phyloP scores from a whole-genome alignment of 192 early-diverging fungal genomes.

The Backusella tarrabulga region DNA sequence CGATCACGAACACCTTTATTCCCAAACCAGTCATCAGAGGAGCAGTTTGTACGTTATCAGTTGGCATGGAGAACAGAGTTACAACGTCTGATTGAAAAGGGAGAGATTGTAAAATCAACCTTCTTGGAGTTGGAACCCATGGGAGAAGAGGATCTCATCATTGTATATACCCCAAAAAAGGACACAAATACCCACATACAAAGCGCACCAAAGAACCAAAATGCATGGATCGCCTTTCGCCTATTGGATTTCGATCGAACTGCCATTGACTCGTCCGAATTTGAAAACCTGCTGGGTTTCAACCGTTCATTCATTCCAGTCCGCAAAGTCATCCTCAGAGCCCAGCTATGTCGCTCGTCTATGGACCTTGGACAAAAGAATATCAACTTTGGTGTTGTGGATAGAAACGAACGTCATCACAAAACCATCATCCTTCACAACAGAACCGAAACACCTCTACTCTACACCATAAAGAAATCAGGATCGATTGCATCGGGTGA shows the following conservation, averaged over 20 bases:
- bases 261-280: slow-evolving; percentile 73
- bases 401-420: slow-evolving; percentile 77
- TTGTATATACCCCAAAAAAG: slow-evolving; percentile 68
- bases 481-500: slow-evolving; percentile 94
- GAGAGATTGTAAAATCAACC: slow-evolving; percentile 59
- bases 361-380: slow-evolving; percentile 96
- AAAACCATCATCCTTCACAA: slow-evolving; percentile 90
- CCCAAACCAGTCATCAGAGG: slow-evolving; percentile 65
- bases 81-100: slow-evolving; percentile 63
- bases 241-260: slow-evolving; percentile 78
- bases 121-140: slow-evolving; percentile 63
- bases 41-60: slow-evolving; percentile 63
- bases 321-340: slow-evolving; percentile 86
- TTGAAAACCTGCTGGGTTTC: slow-evolving; percentile 62
- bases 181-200: slow-evolving; percentile 57
- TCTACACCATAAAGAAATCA: slow-evolving; percentile 93
- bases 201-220: slow-evolving; percentile 70
- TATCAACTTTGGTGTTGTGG: slow-evolving; percentile 93
- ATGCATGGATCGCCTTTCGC: slow-evolving; percentile 80
- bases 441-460: slow-evolving; percentile 79
- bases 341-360: slow-evolving; percentile 74
- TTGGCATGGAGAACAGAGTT: slow-evolving; percentile 71
- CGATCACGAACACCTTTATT: slow-evolving; percentile 59
- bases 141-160: slow-evolving; percentile 62
- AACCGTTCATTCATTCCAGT: slow-evolving; percentile 67